These are phyloP conservation scores for Fomitopsis serialis DNA, from an alignment of 768 basidiomycete species.

Conservation along the genomic window DNA sequence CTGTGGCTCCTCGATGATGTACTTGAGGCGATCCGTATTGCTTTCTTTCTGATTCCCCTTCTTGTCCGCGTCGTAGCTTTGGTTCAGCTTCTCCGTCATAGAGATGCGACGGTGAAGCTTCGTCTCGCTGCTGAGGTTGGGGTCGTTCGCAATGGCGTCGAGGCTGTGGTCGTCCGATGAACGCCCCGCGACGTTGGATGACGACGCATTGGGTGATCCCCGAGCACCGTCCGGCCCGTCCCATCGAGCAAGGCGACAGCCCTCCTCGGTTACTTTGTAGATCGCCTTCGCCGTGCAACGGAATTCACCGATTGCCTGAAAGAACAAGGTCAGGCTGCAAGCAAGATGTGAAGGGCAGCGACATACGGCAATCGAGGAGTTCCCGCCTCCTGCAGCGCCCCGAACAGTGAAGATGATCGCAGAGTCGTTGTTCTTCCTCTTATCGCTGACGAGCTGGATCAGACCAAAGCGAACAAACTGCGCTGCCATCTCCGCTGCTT, in stretches of 20 bases:
- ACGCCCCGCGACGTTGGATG: conserved; percentile 52
- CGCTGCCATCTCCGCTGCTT: conserved; percentile 95
- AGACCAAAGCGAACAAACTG: conserved; percentile 96
- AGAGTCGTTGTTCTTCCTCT: conserved; percentile 86
- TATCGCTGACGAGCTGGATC: conserved; percentile 84
- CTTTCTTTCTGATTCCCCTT: conserved; percentile 69
- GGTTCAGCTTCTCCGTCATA: conserved; percentile 67
- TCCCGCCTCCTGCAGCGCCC: conserved; percentile 69
- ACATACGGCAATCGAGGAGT: conserved; percentile 70
- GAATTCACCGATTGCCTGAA: conserved; percentile 90
- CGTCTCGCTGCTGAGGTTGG: conserved; percentile 38
- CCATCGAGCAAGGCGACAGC: conserved; percentile 83
- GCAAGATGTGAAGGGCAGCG: neutral
- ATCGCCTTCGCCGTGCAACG: conserved; percentile 93
- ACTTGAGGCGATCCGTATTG: conserved; percentile 85
- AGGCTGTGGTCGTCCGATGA: conserved; percentile 49
- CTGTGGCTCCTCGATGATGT: conserved; percentile 90
- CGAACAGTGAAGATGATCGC: conserved; percentile 92
- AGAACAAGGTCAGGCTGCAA: conserved; percentile 10
- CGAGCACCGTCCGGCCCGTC: conserved; percentile 41
- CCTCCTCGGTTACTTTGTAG: conserved; percentile 93
- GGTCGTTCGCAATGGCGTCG: conserved; percentile 17
- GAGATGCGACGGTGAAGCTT: conserved; percentile 79
- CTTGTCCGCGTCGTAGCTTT: conserved; percentile 48
- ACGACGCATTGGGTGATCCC: conserved; percentile 63